phyloP scores from a whole-genome alignment of 768 basidiomycete genomes.

The Mycena pura region DNA sequence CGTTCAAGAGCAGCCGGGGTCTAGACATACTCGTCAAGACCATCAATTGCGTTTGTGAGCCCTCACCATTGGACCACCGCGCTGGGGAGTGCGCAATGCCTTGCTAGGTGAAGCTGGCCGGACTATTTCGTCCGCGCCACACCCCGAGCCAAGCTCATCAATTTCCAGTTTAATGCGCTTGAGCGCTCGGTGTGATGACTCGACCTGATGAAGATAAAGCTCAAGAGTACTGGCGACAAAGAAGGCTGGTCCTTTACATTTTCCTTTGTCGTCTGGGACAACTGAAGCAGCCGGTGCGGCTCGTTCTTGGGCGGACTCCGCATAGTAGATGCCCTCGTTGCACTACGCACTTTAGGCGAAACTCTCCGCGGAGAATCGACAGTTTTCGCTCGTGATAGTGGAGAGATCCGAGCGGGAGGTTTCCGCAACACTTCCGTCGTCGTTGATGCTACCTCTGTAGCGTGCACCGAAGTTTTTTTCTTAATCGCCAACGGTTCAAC shows the following conservation, averaged over 20 bases:
- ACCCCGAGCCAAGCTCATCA: conserved; percentile 47
- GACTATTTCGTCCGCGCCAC: conserved; percentile 42
- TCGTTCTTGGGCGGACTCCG: conserved; percentile 40
- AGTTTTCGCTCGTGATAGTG: conserved; percentile 53
- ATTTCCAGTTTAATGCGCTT: conserved; percentile 80
- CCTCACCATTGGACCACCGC: conserved; percentile 50
- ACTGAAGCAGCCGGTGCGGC: conserved; percentile 52
- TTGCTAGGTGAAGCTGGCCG: conserved; percentile 68
- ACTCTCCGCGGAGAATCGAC: conserved; percentile 58
- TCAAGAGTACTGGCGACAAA: neutral
- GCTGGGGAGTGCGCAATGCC: conserved; percentile 54
- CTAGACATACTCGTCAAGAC: conserved; percentile 42
- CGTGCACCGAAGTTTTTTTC: conserved; percentile 77
- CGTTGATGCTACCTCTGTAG: conserved; percentile 43
- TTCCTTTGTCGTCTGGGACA: conserved; percentile 63
- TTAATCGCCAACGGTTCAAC: conserved; percentile 86
- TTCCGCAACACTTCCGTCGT: conserved; percentile 49
- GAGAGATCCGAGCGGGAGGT: conserved; percentile 56
- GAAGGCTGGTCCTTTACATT: conserved; percentile 56
- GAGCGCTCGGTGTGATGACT: conserved; percentile 69
- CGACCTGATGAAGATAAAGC: conserved; percentile 66
- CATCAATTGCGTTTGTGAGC: conserved; percentile 4
- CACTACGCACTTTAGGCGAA: conserved; percentile 58
- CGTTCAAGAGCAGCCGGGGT: conserved; percentile 78
- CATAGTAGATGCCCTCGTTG: conserved; percentile 41